Evolutionary conservation across 2,329 filamentous ascomycete genomes (phyloP).

Genomic region (Monosporascus sp.): DNA sequence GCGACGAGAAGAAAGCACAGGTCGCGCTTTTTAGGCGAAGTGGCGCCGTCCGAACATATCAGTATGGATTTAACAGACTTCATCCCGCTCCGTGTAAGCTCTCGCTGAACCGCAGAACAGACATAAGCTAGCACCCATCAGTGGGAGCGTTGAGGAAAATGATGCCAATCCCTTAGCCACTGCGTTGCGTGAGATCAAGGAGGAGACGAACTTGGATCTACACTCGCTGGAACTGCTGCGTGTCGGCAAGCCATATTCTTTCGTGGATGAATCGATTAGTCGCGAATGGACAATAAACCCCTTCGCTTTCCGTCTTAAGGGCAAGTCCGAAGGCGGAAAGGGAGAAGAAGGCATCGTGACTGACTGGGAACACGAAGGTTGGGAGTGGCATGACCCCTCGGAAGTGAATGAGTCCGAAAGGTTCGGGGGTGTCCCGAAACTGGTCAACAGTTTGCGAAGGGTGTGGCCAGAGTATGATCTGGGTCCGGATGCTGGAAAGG

Average conservation of each 20-base stretch:
- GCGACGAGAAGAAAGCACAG: conserved; percentile 29
- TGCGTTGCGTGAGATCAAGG: conserved; percentile 56
- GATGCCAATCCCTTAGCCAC: conserved; percentile 49
- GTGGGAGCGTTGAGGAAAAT: conserved; percentile 50
- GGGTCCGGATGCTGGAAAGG: conserved; percentile 35
- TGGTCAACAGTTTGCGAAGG: conserved; percentile 51
- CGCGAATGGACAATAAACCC: conserved; percentile 59
- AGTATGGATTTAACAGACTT: conserved; percentile 31
- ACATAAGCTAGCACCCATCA: conserved; percentile 55
- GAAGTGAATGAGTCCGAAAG: conserved; percentile 38
- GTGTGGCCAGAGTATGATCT: conserved; percentile 55
- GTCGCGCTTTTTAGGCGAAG: conserved; percentile 61
- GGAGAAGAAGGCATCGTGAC: conserved; percentile 43
- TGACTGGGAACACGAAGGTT: conserved; percentile 59
- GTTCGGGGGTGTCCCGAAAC: conserved; percentile 49
- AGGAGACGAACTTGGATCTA: conserved; percentile 53
- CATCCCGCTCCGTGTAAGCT: neutral
- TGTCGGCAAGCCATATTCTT: conserved; percentile 53
- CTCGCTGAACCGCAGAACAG: conserved; percentile 22
- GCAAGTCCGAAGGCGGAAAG: conserved; percentile 27
- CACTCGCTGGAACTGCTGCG: conserved; percentile 45
- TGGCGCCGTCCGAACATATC: conserved; percentile 53
- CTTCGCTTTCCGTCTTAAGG: conserved; percentile 51
- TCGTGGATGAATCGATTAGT: conserved; percentile 45
- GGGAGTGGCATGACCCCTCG: conserved; percentile 51